These are phyloP conservation scores for Spirogloea muscicola DNA, from an alignment of 139 green algal species.

Conservation along the genomic window DNA sequence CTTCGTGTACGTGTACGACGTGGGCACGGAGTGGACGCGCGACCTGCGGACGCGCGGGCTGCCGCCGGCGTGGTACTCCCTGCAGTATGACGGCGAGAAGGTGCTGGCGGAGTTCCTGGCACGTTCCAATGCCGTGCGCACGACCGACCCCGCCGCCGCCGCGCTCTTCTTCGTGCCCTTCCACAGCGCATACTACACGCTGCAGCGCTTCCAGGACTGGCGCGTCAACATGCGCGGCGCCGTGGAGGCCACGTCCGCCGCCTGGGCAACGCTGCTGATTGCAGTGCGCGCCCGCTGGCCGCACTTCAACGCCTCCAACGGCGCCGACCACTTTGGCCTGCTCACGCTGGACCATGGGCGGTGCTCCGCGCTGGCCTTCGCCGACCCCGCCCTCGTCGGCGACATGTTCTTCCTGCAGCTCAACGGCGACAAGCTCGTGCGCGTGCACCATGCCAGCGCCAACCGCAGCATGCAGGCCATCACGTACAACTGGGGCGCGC, in stretches of 20 bases:
- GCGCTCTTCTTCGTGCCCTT: slow-evolving; percentile 27
- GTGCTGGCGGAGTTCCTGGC: slow-evolving; percentile 11
- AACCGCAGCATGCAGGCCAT: slow-evolving; percentile 28
- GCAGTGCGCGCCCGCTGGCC: slow-evolving; percentile 20
- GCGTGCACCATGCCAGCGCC: slow-evolving; percentile 10
- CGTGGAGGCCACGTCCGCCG: slow-evolving; percentile 1
- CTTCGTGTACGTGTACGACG: slow-evolving; percentile 31
- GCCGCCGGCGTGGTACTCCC: slow-evolving; percentile 15
- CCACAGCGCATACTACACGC: background rate
- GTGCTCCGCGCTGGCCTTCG: slow-evolving; percentile 23
- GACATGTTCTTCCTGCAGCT: slow-evolving; percentile 37
- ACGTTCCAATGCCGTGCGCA: background rate
- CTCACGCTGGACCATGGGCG: slow-evolving; percentile 29
- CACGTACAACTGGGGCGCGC: slow-evolving; percentile 24
- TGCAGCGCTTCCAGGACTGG: slow-evolving; percentile 1
- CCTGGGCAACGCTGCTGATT: too few species aligned
- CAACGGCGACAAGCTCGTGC: slow-evolving; percentile 38
- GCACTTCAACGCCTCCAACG: slow-evolving; percentile 46
- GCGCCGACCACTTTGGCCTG: slow-evolving; percentile 42
- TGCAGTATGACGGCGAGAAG: slow-evolving; percentile 25
- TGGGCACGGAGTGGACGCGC: slow-evolving; percentile 2
- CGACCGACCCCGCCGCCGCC: slow-evolving; percentile 18
- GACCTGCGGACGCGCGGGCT: slow-evolving; percentile 18
- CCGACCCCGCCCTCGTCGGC: slow-evolving; percentile 5
- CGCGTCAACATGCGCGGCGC: slow-evolving; percentile 16